Base-by-base conservation (phyloP, 164 flowering plant genomes). In the Chimonanthus salicifolius region DNA sequence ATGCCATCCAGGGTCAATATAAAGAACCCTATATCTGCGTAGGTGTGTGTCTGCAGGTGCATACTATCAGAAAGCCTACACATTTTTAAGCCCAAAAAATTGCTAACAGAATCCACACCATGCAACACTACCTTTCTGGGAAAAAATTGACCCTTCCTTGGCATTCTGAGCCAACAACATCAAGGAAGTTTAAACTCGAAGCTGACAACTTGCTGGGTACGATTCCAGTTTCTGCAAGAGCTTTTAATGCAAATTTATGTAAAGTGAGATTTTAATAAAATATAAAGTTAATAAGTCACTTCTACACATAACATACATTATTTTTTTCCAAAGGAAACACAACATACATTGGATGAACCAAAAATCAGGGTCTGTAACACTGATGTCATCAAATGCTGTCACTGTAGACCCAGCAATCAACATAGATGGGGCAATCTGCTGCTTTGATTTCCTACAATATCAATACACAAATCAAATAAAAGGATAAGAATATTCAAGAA, bases 191-290 rank as follows among this genome's bases (percentile, higher is more conserved):
- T n/a, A 71, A 74, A 47, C 62, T 78, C 43, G 68, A 82, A 70
- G 43, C 75, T 15, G 90, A 85, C 13, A 94, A 80, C 77, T 88
- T 91, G 88, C 99, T 92, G 20, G 79, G 76, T 71, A 91, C 68
- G 54, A 95, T 74, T 62, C 99, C 99, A 78, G 98, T 87, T 82
- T 92, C 98, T 47, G 99, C 99, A 20, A 95, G 84, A 58, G 88
- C 99, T 95, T 44, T 74, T 49, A 33, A 75, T 44, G 13, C 64
- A 80, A 76, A 45, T 50, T 16, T 11, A 73, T 47, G 8, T 21
- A 54, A 71, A 47, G 18, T 33, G 64, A 33, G 20, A 33, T 62
- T 62, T 33, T 33, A 33, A 33, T 33, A 33, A 33, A 33, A 33
- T 33, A 33, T 33, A 33, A 33, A 33, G 33, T 33, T 33, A 33